Evolutionary conservation across 306 rosid species (phyloP).

Genomic region (Cotoneaster glaucophyllus): DNA sequence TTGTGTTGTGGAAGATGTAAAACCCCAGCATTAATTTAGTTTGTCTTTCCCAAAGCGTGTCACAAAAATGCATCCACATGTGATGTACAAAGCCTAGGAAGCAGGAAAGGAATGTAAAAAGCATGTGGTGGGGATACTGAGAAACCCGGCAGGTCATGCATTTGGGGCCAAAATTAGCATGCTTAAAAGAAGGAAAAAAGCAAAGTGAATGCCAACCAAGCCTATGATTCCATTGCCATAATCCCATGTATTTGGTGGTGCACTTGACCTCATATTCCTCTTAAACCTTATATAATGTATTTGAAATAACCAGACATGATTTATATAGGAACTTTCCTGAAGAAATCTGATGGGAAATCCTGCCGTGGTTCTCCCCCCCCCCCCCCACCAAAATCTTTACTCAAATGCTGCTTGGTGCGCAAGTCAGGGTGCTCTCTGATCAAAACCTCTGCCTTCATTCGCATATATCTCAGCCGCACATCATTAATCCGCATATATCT

Average conservation of each 20-base stretch:
- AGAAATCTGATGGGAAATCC: neutral
- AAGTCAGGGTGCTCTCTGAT: neutral
- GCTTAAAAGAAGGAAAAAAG: neutral
- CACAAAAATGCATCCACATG: conserved; percentile 19
- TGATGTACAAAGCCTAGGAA: conserved; percentile 5
- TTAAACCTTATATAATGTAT: too few relatives aligned
- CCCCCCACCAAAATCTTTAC: neutral
- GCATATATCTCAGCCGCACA: too few relatives aligned
- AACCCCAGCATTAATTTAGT: neutral
- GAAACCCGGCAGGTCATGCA: conserved; percentile 2
- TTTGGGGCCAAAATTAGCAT: conserved; percentile 12
- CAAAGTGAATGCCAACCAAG: neutral
- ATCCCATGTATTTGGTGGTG: too few relatives aligned
- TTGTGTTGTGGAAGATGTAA: conserved; percentile 5
- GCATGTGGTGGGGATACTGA: conserved; percentile 1
- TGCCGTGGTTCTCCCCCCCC: neutral
- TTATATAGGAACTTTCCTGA: neutral
- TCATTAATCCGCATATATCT: too few relatives aligned
- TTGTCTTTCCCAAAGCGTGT: conserved; percentile 11
- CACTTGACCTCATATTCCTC: too few relatives aligned
- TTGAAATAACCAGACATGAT: too few relatives aligned
- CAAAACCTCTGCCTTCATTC: neutral
- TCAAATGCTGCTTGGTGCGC: neutral
- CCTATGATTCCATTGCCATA: too few relatives aligned
- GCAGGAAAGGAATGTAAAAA: conserved; percentile 15